Evolutionary conservation across 2,329 filamentous ascomycete genomes (phyloP).

Genomic region (Sporothrix variecibatus): DNA sequence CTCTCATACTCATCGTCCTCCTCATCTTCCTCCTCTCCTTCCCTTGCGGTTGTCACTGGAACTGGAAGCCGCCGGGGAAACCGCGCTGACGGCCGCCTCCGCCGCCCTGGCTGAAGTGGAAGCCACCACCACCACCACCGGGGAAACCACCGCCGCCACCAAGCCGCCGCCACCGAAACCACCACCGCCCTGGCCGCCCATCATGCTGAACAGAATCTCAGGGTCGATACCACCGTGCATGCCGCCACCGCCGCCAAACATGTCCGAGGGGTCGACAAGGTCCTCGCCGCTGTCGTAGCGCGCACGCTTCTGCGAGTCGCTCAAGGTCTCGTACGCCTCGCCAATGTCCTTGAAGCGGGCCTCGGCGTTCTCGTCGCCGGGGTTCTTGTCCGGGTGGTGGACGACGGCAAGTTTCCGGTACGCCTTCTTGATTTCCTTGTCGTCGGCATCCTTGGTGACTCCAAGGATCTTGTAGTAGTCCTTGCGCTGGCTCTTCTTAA

Average conservation of each 20-base stretch:
- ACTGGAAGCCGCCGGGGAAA: conserved; percentile 46
- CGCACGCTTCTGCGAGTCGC: conserved; percentile 89
- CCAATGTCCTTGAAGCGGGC: conserved; percentile 97
- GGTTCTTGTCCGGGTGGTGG: conserved; percentile 98
- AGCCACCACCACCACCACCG: conserved; percentile 53
- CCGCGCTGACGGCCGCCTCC: conserved; percentile 40
- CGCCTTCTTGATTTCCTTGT: conserved; percentile 89
- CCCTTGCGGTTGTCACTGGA: conserved; percentile 49
- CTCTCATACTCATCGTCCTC: conserved; percentile 37
- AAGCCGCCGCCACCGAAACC: conserved; percentile 51
- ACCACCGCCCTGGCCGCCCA: conserved; percentile 63
- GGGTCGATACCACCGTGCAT: conserved; percentile 70
- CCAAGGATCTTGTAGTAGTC: conserved; percentile 99
- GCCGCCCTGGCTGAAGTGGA: conserved; percentile 47
- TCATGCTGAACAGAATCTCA: conserved; percentile 81
- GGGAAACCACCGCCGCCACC: conserved; percentile 50
- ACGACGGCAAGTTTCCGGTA: conserved; percentile 93
- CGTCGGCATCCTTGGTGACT: conserved; percentile 79
- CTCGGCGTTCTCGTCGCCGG: conserved; percentile 78
- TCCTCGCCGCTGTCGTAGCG: conserved; percentile 93
- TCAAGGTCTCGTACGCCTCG: conserved; percentile 94
- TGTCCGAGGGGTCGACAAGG: conserved; percentile 82
- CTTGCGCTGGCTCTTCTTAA: conserved; percentile 97
- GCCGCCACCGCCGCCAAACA: conserved; percentile 71
- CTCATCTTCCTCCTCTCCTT: conserved; percentile 41